Conservation (phyloP, 2,329 filamentous ascomycete species). For the Pseudohalonectria lignicola region DNA sequence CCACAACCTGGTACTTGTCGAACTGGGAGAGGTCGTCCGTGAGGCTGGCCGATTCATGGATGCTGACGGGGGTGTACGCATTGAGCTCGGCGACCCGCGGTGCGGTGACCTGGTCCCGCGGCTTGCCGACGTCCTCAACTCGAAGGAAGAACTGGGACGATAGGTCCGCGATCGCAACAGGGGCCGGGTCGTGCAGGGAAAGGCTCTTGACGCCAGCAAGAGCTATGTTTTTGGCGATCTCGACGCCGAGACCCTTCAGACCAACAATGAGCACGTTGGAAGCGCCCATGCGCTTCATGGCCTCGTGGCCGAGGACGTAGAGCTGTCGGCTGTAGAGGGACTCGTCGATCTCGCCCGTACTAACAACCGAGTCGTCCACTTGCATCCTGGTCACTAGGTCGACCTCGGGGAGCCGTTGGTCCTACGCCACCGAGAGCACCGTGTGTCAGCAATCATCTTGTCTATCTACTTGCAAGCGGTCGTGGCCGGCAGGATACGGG, state of each 20-base stretch:
- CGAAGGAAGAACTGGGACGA: conserved; percentile 97
- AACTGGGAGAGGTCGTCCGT: conserved; percentile 68
- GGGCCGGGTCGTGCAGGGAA: conserved; percentile 81
- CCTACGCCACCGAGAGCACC: conserved; percentile 23
- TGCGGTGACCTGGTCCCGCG: conserved; percentile 74
- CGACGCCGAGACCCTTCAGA: conserved; percentile 86
- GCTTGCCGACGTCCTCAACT: conserved; percentile 80
- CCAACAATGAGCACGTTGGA: conserved; percentile 91
- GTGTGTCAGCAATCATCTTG: too few relatives aligned
- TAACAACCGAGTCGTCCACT: conserved; percentile 49
- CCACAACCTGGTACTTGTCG: conserved; percentile 85
- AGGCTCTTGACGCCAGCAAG: conserved; percentile 97
- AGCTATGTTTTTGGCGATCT: conserved; percentile 98
- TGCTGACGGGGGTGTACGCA: conserved; percentile 82
- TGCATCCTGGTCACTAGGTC: conserved; percentile 55
- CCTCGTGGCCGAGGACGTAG: conserved; percentile 62
- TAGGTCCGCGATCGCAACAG: conserved; percentile 74
- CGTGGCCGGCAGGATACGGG: too few relatives aligned
- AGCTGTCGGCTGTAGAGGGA: conserved; percentile 66
- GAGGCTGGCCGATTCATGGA: conserved; percentile 60
- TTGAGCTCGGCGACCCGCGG: conserved; percentile 91
- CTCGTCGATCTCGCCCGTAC: conserved; percentile 55
- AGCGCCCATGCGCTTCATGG: conserved; percentile 98
- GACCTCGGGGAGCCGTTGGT: conserved; percentile 43
- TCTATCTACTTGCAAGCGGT: too few relatives aligned